These are phyloP conservation scores for Pythium rishiriense DNA, from an alignment of 352 stramenopile genomes.

Conservation along the genomic window DNA sequence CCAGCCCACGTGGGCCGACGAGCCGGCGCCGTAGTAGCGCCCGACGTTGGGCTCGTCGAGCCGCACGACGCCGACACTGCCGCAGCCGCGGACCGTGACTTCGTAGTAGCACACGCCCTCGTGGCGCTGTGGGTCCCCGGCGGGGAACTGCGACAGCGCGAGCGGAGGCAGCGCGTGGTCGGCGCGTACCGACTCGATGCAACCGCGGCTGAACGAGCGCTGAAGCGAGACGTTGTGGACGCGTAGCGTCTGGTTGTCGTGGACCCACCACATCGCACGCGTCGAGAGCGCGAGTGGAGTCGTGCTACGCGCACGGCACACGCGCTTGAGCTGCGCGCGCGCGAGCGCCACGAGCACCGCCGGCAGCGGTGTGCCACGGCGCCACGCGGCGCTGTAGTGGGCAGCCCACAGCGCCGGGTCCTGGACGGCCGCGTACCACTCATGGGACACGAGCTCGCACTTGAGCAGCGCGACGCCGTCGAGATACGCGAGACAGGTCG, in stretches of 20 bases:
- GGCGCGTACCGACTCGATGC: slow-evolving; percentile 38
- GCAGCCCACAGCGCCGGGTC: slow-evolving; percentile 30
- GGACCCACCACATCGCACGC: slow-evolving; percentile 30
- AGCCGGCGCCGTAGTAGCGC: slow-evolving; percentile 34
- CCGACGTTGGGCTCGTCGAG: slow-evolving; percentile 14
- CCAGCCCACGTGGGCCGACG: slow-evolving; percentile 40
- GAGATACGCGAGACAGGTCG: slow-evolving; percentile 29
- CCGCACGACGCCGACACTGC: slow-evolving; percentile 33
- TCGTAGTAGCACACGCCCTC: slow-evolving; percentile 38
- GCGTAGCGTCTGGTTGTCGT: slow-evolving; percentile 25
- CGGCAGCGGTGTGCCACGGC: slow-evolving; percentile 2
- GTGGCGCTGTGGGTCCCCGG: background rate
- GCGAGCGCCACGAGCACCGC: background rate
- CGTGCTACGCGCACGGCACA: slow-evolving; percentile 24
- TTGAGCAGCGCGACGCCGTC: slow-evolving; percentile 29
- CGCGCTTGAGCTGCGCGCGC: slow-evolving; percentile 21
- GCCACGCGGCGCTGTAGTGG: slow-evolving; percentile 29
- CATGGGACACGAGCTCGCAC: slow-evolving; percentile 26
- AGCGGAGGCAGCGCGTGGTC: slow-evolving; percentile 21
- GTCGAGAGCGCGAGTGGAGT: slow-evolving; percentile 28
- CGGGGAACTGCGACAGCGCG: background rate
- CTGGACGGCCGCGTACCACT: slow-evolving; percentile 23
- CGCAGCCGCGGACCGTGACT: slow-evolving; percentile 26
- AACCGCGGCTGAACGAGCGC: slow-evolving; percentile 24
- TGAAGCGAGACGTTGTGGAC: slow-evolving; percentile 38